A percentile compares a stretch with the other conserved stretches of the same genome.
These are phyloP conservation scores for Coprinopsis cinerea DNA, from an alignment of 768 basidiomycete genomes.

Conservation along the genomic window DNA sequence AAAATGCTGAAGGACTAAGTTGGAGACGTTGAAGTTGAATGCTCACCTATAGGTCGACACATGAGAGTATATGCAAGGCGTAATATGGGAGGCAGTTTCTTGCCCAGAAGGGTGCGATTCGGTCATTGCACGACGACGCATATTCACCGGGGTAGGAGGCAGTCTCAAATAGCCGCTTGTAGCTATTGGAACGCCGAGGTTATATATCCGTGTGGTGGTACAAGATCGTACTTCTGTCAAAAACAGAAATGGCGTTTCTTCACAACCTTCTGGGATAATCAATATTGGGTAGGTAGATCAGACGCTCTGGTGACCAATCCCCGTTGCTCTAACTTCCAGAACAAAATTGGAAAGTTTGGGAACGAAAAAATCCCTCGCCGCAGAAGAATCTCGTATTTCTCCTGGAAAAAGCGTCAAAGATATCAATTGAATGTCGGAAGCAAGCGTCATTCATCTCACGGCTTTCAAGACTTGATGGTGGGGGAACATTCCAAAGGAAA, in stretches of 20 bases:
- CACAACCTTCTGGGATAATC: neutral
- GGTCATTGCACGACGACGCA: slow-evolving; percentile 11
- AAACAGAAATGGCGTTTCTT: neutral
- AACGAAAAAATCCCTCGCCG: too few species aligned
- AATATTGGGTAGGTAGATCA: too few species aligned
- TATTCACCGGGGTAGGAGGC: neutral
- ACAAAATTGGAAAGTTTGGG: neutral
- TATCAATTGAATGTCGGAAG: neutral
- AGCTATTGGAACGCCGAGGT: too few species aligned
- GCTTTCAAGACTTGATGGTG: neutral
- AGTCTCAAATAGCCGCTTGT: too few species aligned
- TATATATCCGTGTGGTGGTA: too few species aligned
- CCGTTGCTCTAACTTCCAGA: neutral
- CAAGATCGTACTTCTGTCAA: too few species aligned
- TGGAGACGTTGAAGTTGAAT: neutral
- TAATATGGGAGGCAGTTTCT: neutral
- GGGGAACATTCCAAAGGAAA: neutral
- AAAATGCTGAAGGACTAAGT: neutral
- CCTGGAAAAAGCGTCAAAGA: neutral
- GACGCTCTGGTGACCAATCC: neutral
- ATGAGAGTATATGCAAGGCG: slow-evolving; percentile 12
- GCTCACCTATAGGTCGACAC: slow-evolving; percentile 14
- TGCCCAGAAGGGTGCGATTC: slow-evolving; percentile 4
- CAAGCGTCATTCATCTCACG: neutral
- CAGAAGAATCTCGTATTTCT: neutral